Evolutionary conservation across 257 asterid genomes (phyloP), one percentile per base, ranked within the genome.

Genomic region (Petunia secreta): DNA sequence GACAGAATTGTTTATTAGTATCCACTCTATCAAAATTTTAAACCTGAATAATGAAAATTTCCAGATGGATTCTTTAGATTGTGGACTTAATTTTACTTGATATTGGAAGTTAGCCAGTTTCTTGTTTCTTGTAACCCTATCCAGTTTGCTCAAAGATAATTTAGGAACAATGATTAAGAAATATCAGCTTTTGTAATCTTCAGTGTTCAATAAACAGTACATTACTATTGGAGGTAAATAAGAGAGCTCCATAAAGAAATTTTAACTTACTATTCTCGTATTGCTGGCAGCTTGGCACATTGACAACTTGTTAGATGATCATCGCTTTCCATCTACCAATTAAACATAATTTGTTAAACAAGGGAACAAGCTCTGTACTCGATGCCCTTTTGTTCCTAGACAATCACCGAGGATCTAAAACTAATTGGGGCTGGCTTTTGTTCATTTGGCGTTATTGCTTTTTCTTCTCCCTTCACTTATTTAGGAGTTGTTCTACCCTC

Each of bases 261-360:
- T 46, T 16, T 52, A 9, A 9, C 58, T 46, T 16, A 46, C 44
- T 69, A 69, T 71, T 71, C 44, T 48, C 1, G 9, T 3, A 7
- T 48, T 48, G 43, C 44, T 71, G 43, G 11, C 15, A 41, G 54
- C 75, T 38, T 66, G 60, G 43, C 25, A 25, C 2, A 34, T 48
- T 71, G 60, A 46, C 60, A 71, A 25, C 44, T 71, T 48, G 16
- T 71, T 34, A 11, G 62, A 34, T 73, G 43, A 34, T 11, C 14
- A 44, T 34, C 11, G 25, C 7, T 50, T 71, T 73, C 14, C 39
- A 50, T 25, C 11, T 48, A 38, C 62, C 5, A 25, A 50, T 73
- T 71, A 50, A 71, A 73, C 55, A 11, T 50, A 34, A 50, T 73
- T 71, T 71, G 13, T 71, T 71, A 34, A n/a, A 71, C 34, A 60